Conservation (phyloP, 2,329 filamentous ascomycete genomes). For the Paracamarosporium sp. region DNA sequence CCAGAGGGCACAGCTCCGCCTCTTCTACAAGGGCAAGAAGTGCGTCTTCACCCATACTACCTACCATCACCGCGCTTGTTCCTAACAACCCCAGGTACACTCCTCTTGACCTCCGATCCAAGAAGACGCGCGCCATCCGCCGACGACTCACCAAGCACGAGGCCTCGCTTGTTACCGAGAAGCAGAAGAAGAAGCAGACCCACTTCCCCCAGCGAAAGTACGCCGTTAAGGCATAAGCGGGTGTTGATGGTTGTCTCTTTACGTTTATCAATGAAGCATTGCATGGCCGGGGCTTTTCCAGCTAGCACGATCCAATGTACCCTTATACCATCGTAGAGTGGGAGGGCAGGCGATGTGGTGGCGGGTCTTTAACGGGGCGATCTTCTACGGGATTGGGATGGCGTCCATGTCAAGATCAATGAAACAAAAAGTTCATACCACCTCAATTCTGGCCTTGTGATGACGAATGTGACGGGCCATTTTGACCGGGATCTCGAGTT, state of each 20-base stretch:
- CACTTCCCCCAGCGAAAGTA: conserved; percentile 99
- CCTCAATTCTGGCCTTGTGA: conserved; percentile 25
- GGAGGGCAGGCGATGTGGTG: conserved; percentile 39
- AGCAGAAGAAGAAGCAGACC: conserved; percentile 92
- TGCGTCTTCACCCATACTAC: conserved; percentile 28
- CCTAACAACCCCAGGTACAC: conserved; percentile 65
- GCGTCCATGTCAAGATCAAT: conserved; percentile 50
- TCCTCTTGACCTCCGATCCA: conserved; percentile 96
- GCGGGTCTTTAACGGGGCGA: conserved; percentile 37
- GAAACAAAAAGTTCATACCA: conserved; percentile 50
- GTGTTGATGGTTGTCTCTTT: conserved; percentile 40
- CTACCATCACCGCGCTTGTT: not conserved
- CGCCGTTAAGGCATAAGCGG: conserved; percentile 84
- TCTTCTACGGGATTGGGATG: conserved; percentile 48
- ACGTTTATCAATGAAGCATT: conserved; percentile 50
- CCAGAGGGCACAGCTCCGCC: conserved; percentile 89
- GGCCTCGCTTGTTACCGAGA: conserved; percentile 81
- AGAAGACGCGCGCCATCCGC: conserved; percentile 98
- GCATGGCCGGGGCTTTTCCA: conserved; percentile 49
- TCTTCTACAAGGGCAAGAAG: conserved; percentile 99
- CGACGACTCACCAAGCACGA: conserved; percentile 94
- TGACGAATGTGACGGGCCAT: too few relatives aligned
- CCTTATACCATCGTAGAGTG: conserved; percentile 44
- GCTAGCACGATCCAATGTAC: conserved; percentile 48
- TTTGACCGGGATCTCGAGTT: too few relatives aligned